Base-by-base conservation (phyloP, 2,329 filamentous ascomycete species). In the Apiospora aurea region DNA sequence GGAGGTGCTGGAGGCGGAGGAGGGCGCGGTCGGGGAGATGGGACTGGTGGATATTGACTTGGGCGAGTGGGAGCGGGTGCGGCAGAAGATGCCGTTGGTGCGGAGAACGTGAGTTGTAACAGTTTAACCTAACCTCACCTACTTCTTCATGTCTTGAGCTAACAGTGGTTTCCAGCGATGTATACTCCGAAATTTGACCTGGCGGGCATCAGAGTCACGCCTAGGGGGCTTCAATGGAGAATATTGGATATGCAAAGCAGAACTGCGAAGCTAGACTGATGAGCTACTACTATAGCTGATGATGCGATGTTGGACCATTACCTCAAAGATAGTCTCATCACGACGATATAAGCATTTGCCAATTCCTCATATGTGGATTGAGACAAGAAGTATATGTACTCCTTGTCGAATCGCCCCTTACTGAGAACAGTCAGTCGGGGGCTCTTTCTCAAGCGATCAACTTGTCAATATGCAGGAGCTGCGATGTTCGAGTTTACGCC, bases 1-100 rank as follows among this genome's bases (percentile, higher is more conserved):
- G 13, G 78, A 81, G 2, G 81, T 75, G 24, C 68, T 69, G 68
- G 75, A 79, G 47, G 76, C 75, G 2, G 78, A 82, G 73, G 77
- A 79, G 0, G 80, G 79, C 2, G 83, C 81, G 2, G 80, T 83
- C n/a, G 85, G 82, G 21, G 83, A 87, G 75, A 80, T 91, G 73
- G 88, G 87, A 11, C 83, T 90, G 38, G 87, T 88, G 0, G 86
- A 90, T 61, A 84, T 91, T 66, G 87, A 90, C 73, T 73, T 87
- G 43, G 84, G 76, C 2, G 76, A 85, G 72, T 79, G 86, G 81
- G 83, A 83, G 74, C 82, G 81, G 73, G 83, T 90, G 6, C 82
- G 89, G 77, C 80, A 79, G 71, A 83, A 84, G 79, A 87, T 90
- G 86, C 88, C 88, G 66, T 78, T 90, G 69, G 81, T 82, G 66